Evolutionary conservation across 2,329 filamentous ascomycete species (phyloP).

Genomic region (Plectosphaerella sp.): DNA sequence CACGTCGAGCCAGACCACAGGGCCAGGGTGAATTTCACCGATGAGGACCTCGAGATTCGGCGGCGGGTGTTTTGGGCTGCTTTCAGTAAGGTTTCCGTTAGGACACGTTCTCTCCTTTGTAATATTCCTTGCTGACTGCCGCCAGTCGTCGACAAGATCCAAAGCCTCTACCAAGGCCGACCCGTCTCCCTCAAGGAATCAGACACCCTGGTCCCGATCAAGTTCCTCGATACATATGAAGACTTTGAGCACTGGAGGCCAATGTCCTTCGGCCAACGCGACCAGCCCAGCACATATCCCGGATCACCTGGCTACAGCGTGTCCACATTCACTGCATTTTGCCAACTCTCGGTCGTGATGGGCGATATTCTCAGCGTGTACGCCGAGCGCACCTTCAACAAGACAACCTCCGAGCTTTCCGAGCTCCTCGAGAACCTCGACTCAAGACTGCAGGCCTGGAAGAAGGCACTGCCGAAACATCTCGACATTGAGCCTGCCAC

Average conservation of each 20-base stretch:
- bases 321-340: constrained; percentile 35
- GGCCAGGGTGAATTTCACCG: constrained; percentile 26
- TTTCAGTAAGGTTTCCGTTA: constrained; percentile 26
- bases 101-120: constrained; percentile 9
- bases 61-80: constrained; percentile 41
- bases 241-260: constrained; percentile 49
- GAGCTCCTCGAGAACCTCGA: constrained; percentile 31
- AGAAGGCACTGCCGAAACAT: constrained; percentile 32
- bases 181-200: constrained; percentile 41
- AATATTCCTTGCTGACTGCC: constrained; percentile 6
- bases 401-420: constrained; percentile 27
- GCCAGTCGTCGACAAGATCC: constrained; percentile 42
- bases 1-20: constrained; percentile 35
- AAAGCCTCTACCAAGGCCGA: constrained; percentile 50
- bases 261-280: constrained; percentile 28
- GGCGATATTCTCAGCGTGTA: constrained; percentile 41
- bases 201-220: constrained; percentile 39
- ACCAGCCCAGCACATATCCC: constrained; percentile 18
- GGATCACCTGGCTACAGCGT: constrained; percentile 34
- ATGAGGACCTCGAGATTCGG: constrained; percentile 40
- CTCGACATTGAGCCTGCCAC: constrained; percentile 30
- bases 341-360: constrained; percentile 40
- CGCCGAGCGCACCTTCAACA: constrained; percentile 32
- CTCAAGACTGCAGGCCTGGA: constrained; percentile 36
- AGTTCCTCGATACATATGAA: constrained; percentile 44